phyloP scores from a whole-genome alignment of 2,329 filamentous ascomycete genomes.

The Penicillium decumbens region DNA sequence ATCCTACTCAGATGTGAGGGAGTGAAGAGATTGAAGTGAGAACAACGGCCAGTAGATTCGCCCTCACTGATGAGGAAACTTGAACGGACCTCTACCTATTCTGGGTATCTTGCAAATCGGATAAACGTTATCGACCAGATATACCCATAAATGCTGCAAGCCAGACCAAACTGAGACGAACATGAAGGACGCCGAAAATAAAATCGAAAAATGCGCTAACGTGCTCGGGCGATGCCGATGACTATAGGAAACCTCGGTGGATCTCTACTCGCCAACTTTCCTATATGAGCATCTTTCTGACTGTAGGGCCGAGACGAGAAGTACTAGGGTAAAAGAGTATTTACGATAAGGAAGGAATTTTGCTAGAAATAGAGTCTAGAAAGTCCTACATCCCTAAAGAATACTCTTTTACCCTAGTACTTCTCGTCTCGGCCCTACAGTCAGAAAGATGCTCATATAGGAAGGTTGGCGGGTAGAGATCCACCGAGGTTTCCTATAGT shows the following conservation, averaged over 20 bases:
- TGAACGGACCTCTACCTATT: constrained; percentile 4
- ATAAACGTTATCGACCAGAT: neutral
- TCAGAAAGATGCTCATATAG: constrained; percentile 67
- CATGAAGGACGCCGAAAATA: neutral
- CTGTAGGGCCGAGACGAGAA: constrained; percentile 70
- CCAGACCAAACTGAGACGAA: neutral
- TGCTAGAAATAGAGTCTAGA: too few species aligned
- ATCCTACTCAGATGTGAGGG: neutral
- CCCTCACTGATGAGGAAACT: neutral
- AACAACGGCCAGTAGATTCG: neutral
- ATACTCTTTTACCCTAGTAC: too few species aligned
- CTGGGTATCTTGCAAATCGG: constrained; percentile 6
- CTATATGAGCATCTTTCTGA: constrained; percentile 67
- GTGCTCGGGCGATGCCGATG: constrained; percentile 48
- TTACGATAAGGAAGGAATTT: too few species aligned
- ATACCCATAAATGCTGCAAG: too few species aligned
- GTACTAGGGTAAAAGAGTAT: too few species aligned
- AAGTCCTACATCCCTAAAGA: too few species aligned
- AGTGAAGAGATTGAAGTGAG: neutral
- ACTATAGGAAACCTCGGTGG: constrained; percentile 67
- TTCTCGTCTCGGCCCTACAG: constrained; percentile 70
- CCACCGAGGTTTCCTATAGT: constrained; percentile 67
- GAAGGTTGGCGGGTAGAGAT: constrained; percentile 82
- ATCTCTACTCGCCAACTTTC: constrained; percentile 82
- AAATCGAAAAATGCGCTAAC: constrained; percentile 17